Conservation (phyloP, 768 basidiomycete species). For the Podaxis sp. region DNA sequence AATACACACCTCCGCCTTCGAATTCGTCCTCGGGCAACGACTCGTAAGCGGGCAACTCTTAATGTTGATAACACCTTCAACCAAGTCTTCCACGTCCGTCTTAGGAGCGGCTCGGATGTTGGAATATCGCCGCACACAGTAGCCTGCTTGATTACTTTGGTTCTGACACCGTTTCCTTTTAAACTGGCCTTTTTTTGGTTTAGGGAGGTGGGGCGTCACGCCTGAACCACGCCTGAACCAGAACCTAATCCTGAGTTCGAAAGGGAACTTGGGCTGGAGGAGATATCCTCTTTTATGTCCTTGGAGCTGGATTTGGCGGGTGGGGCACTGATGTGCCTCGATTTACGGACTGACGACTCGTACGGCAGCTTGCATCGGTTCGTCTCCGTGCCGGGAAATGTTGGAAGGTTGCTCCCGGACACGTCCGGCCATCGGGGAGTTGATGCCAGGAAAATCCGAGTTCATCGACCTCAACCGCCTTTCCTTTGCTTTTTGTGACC, state of each 20-base stretch:
- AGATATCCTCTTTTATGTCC: conserved; percentile 15
- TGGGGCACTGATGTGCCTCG: background rate
- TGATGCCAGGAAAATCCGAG: conserved; percentile 47
- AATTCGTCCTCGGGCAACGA: conserved; percentile 78
- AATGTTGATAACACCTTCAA: conserved; percentile 84
- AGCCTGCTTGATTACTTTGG: conserved; percentile 6
- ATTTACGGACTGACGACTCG: conserved; percentile 18
- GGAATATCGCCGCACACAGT: background rate
- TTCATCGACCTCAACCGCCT: conserved; percentile 33
- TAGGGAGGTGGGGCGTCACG: conserved; percentile 2
- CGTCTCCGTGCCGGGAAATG: conserved; percentile 29
- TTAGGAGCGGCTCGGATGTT: background rate
- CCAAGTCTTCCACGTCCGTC: conserved; percentile 23
- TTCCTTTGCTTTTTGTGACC: conserved; percentile 32
- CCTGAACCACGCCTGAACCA: background rate
- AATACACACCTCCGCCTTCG: conserved; percentile 90
- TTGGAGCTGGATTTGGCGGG: conserved; percentile 14
- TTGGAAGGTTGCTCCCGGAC: background rate
- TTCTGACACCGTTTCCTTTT: conserved; percentile 16
- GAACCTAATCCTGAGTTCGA: background rate
- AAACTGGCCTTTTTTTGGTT: conserved; percentile 14
- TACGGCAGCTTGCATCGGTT: conserved; percentile 43
- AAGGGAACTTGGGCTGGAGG: background rate
- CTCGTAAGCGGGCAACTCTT: conserved; percentile 86
- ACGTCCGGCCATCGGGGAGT: conserved; percentile 15